Conservation (phyloP, 768 basidiomycete genomes). For the Pleurotus eryngii region DNA sequence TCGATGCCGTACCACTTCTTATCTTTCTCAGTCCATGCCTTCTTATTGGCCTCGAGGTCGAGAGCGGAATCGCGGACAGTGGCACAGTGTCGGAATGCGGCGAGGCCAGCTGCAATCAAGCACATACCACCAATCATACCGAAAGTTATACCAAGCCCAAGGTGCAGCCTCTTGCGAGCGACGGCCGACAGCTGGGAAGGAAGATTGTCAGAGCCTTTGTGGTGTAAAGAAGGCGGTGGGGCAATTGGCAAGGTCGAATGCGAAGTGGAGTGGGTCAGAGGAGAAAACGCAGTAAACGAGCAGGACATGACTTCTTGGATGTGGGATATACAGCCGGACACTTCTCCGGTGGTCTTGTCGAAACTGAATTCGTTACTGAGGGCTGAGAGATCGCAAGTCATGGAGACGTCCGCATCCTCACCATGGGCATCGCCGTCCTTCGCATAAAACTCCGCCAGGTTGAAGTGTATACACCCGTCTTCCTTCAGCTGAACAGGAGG, state of each 20-base stretch:
- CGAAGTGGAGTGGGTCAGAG: slow-evolving; percentile 65
- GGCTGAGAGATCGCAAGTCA: slow-evolving; percentile 49
- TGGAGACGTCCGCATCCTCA: slow-evolving; percentile 50
- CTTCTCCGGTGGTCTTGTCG: slow-evolving; percentile 36
- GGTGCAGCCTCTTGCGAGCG: slow-evolving; percentile 45
- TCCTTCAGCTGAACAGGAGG: slow-evolving; percentile 54
- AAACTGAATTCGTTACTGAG: slow-evolving; percentile 52
- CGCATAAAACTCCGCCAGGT: slow-evolving; percentile 54
- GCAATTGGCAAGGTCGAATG: slow-evolving; percentile 56
- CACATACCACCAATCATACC: slow-evolving; percentile 59
- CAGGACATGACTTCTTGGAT: slow-evolving; percentile 35
- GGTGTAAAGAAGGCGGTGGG: slow-evolving; percentile 35
- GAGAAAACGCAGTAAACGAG: slow-evolving; percentile 68
- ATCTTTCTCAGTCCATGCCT: slow-evolving; percentile 61
- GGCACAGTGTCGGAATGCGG: slow-evolving; percentile 52
- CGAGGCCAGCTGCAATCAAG: slow-evolving; percentile 50
- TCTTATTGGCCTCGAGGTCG: slow-evolving; percentile 55
- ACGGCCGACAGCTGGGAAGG: slow-evolving; percentile 34
- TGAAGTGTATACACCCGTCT: slow-evolving; percentile 48
- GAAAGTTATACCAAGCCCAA: slow-evolving; percentile 62
- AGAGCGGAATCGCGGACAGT: slow-evolving; percentile 59
- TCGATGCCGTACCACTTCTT: slow-evolving; percentile 65
- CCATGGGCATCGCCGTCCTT: slow-evolving; percentile 38
- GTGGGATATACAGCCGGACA: slow-evolving; percentile 56
- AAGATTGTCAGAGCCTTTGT: slow-evolving; percentile 31